Evolutionary conservation across 73 alveolate species (phyloP), one percentile per base, ranked within the genome.

Genomic region (Blepharisma japonicum): DNA sequence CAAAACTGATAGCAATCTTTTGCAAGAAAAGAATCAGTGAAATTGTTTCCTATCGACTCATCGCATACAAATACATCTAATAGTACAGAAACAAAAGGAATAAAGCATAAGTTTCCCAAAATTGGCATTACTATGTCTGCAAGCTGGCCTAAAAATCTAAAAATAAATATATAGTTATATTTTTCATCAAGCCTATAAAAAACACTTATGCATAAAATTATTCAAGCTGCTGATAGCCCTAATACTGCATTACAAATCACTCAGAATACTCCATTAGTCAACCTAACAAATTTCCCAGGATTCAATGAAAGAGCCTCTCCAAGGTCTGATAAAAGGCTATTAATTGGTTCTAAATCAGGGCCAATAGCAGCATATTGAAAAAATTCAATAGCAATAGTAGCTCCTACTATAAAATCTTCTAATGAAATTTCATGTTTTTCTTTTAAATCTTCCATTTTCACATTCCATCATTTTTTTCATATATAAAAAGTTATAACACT

Each of bases 341-440:
- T 51, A 51, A 51, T 14, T 2, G 66, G 21, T 0, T 51, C 66
- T 14, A 70, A 70, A 4, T 9, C 46, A 23, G 80, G 80, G 21
- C 55, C 80, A 0, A 70, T 70, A 38, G 80, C 80, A 1, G 5
- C 6, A 70, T 14, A 70, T 54, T 70, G 80, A 5, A 70, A 70
- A 70, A 70, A 70, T 25, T 70, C 80, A 39, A 70, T 45, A 70
- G 80, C 80, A 45, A 70, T 70, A 4, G 21, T 14, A 0, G 66
- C 66, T 4, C n/a, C n/a, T 14, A 18, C 21, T 14, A 51, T 14
- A 4, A 14, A 51, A 51, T 51, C 66, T 51, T 51, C 66, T 1
- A 51, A 18, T 51, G 27, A 11, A 51, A 51, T 18, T 14, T 51
- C n/a, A 51, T 14, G 3, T 4, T 51, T 51, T 51, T 51, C 21